These are phyloP conservation scores for Apiospora sp. DNA, from an alignment of 2,329 filamentous ascomycete species.

Conservation along the genomic window DNA sequence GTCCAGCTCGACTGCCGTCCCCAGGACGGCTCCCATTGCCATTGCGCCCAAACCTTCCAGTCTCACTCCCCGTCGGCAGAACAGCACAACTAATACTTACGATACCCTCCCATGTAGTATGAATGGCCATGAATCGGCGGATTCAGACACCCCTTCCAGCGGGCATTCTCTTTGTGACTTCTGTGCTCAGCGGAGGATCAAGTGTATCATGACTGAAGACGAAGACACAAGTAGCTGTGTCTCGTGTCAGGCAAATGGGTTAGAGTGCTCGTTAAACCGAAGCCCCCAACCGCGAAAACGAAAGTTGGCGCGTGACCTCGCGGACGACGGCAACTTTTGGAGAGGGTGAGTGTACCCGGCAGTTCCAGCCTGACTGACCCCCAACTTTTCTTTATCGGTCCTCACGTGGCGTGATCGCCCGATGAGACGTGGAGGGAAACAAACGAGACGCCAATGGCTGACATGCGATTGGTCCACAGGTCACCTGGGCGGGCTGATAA, in stretches of 20 bases:
- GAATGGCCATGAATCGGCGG: constrained; percentile 60
- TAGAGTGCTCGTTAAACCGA: constrained; percentile 80
- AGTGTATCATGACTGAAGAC: constrained; percentile 79
- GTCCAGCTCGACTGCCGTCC: constrained; percentile 61
- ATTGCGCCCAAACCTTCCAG: constrained; percentile 68
- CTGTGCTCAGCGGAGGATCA: constrained; percentile 76
- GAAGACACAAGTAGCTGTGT: constrained; percentile 72
- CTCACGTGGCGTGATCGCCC: constrained; percentile 13
- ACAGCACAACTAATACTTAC: constrained; percentile 52
- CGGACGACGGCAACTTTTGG: constrained; percentile 69
- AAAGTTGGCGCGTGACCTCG: constrained; percentile 72
- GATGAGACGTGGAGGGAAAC: constrained; percentile 20
- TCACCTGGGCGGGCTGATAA: constrained; percentile 65
- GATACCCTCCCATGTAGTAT: constrained; percentile 60
- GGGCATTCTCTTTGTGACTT: constrained; percentile 69
- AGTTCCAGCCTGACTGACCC: constrained; percentile 36
- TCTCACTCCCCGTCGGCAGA: constrained; percentile 54
- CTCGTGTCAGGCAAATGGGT: constrained; percentile 78
- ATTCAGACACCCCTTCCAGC: constrained; percentile 52
- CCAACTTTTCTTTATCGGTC: constrained; percentile 33
- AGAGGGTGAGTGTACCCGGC: constrained; percentile 67
- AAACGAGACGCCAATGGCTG: constrained; percentile 16
- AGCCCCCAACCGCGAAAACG: constrained; percentile 82
- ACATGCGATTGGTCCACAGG: constrained; percentile 52
- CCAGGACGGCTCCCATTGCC: constrained; percentile 70